phyloP scores from a whole-genome alignment of 208 protist genomes.

The Leishmania lainsoni region DNA sequence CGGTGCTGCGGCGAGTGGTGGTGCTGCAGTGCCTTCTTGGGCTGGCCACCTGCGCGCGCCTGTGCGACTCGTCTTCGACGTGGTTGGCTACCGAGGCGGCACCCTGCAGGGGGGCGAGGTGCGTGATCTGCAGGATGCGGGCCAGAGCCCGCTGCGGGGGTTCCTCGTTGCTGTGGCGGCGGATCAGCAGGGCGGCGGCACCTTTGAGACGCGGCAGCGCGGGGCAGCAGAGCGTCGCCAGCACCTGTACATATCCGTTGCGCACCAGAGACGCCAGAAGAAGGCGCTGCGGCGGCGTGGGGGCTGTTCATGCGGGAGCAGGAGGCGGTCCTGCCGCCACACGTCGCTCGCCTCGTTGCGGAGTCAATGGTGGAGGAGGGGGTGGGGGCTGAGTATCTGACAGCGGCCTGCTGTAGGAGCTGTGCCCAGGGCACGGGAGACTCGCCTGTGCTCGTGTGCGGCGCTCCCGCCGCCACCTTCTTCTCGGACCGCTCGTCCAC shows the following conservation, averaged over 20 bases:
- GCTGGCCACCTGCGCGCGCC: slow-evolving; percentile 68
- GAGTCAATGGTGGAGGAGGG: slow-evolving; percentile 51
- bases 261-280: slow-evolving; percentile 41
- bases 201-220: slow-evolving; percentile 44
- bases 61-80: slow-evolving; percentile 66
- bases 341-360: slow-evolving; percentile 41
- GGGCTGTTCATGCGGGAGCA: slow-evolving; percentile 34
- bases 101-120: background rate
- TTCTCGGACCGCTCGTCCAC: background rate
- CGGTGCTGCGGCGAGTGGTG: slow-evolving; percentile 32
- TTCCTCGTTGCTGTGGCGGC: slow-evolving; percentile 18
- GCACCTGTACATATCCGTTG: slow-evolving; percentile 53
- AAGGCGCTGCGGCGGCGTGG: slow-evolving; percentile 33
- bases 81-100: slow-evolving; percentile 27
- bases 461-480: background rate
- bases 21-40: slow-evolving; percentile 53
- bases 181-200: slow-evolving; percentile 14
- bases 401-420: slow-evolving; percentile 47
- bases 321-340: slow-evolving; percentile 29
- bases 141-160: too few species aligned
- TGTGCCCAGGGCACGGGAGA: background rate
- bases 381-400: slow-evolving; percentile 62
- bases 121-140: background rate
- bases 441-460: background rate
- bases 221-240: slow-evolving; percentile 25